Evolutionary conservation across 192 early-diverging fungal genomes (phyloP).

Genomic region (Dissophora ornata): DNA sequence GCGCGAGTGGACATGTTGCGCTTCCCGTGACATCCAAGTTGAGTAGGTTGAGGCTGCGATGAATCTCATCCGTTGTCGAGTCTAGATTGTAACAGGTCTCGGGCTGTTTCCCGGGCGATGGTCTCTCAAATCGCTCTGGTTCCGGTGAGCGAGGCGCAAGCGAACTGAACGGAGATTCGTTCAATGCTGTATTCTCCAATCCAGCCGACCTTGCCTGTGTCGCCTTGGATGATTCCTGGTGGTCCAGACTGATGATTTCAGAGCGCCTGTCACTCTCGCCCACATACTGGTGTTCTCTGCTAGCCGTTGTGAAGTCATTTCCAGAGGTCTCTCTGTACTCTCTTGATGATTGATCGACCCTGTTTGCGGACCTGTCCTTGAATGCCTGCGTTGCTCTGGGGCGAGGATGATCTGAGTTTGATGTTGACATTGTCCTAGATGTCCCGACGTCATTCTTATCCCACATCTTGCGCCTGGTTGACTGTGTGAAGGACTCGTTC

Average conservation of each 20-base stretch:
- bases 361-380: not conserved
- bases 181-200: not conserved
- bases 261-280: not conserved
- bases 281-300: not conserved
- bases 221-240: too few relatives aligned
- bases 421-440: slow-evolving; percentile 2
- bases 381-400: not conserved
- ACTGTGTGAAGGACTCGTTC: slow-evolving; percentile 38
- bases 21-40: slow-evolving; percentile 50
- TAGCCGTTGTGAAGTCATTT: not conserved
- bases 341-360: not conserved
- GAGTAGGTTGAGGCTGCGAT: slow-evolving; percentile 38
- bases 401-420: not conserved
- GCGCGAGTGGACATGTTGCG: slow-evolving; percentile 35
- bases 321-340: not conserved
- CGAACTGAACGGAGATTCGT: not conserved
- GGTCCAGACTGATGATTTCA: too few relatives aligned
- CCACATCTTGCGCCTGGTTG: slow-evolving; percentile 35
- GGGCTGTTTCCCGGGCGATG: slow-evolving; percentile 16
- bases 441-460: slow-evolving; percentile 14
- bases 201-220: too few relatives aligned
- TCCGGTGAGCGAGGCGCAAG: slow-evolving; percentile 18
- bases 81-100: slow-evolving; percentile 45
- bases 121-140: not conserved
- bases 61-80: slow-evolving; percentile 48